Percentiles rank a stretch among this genome's conserved stretches.
Evolutionary conservation across 1,139 yeast genomes (phyloP).

Genomic region (Sugiyamaella paludigena): DNA sequence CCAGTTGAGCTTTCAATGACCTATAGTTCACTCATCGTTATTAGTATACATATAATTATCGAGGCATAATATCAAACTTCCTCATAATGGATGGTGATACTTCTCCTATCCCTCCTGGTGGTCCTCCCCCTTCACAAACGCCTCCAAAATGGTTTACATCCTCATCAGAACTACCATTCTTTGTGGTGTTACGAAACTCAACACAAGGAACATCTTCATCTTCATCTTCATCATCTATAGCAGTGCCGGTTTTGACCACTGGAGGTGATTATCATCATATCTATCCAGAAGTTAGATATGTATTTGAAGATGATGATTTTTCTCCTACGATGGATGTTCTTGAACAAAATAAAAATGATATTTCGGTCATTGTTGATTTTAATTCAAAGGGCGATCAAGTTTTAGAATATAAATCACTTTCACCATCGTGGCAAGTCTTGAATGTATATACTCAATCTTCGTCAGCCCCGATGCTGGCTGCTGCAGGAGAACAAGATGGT

Average conservation of each 20-base stretch:
- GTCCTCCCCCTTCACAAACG: neutral
- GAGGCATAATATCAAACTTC: no score
- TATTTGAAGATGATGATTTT: constrained; percentile 41
- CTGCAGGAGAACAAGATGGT: constrained; percentile 19
- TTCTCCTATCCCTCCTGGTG: no score
- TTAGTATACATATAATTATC: no score
- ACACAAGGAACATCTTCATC: constrained; percentile 1
- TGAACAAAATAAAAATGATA: constrained; percentile 33
- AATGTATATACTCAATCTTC: constrained; percentile 20
- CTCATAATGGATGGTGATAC: no score
- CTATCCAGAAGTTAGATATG: constrained; percentile 41
- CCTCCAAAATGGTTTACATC: constrained; percentile 6
- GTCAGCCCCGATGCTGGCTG: constrained; percentile 18
- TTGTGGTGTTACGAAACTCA: constrained; percentile 7
- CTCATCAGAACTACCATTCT: constrained; percentile 9
- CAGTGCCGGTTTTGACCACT: neutral
- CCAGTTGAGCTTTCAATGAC: no score
- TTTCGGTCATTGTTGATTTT: constrained; percentile 39
- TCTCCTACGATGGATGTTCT: constrained; percentile 37
- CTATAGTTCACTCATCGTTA: no score
- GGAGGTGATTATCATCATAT: constrained; percentile 12
- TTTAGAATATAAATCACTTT: constrained; percentile 33
- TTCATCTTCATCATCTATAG: neutral
- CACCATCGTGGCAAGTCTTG: constrained; percentile 41
- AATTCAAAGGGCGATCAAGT: constrained; percentile 36